Base-by-base conservation (phyloP, 192 early-diverging fungal genomes). In the Coemansia sp. region DNA sequence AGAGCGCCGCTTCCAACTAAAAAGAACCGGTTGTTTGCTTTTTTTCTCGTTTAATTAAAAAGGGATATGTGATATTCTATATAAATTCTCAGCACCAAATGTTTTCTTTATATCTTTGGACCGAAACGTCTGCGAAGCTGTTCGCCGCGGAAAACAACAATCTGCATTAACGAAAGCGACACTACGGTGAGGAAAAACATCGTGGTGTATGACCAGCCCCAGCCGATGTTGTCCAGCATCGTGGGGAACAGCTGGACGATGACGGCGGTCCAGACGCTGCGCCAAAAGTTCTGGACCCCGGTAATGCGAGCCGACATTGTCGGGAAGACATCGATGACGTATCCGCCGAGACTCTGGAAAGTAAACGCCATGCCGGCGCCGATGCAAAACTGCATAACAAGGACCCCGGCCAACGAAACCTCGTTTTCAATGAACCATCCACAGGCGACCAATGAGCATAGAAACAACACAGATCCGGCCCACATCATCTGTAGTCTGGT, bases 261-360 rank as follows among this genome's bases (percentile, higher is more conserved):
- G 9, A 79, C 65, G 9, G 80, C 85, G 1, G 65, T 70, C 77
- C 81, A 86, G 17, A 65, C 52, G 45, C 76, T 76, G 45, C 85
- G 85, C 71, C 74, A 83, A 65, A 83, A 78, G 72, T 79, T 86
- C 51, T 76, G 73, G 15, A 83, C 74, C 4, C 77, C 77, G 5
- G 74, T 80, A 43, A 86, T 83, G n/a, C 76, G 71, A 15, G 85
- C 76, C 7, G 81, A 67, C 17, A 37, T 65, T 18, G 70, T 66
- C 4, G 85, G 81, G 36, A 79, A 86, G n/a, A 86, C 51, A 22
- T 86, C 85, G 11, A 86, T 76, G 51, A 86, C 41, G 61, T 86
- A 86, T 22, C 76, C 62, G 43, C 71, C 74, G 2, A 79, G 68
- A 36, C 63, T 66, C 54, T 78, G 74, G 61, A 86, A 83, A 18